These are phyloP conservation scores for Pneumocystis sp. DNA, from an alignment of 1,139 yeast genomes.

Conservation along the genomic window DNA sequence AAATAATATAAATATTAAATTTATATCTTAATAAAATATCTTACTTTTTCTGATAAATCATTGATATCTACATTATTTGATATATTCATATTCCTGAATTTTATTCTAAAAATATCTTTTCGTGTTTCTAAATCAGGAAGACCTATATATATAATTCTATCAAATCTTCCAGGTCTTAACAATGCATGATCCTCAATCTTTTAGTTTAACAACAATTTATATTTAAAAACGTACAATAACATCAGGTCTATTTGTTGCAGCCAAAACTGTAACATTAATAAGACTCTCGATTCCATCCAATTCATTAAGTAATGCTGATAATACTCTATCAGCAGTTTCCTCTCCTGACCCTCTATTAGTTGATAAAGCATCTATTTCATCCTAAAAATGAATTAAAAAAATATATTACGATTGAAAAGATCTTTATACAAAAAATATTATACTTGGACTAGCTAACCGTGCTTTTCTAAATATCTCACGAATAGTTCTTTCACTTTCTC, in stretches of 20 bases:
- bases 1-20: neutral
- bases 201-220: conserved; percentile 33
- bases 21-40: neutral
- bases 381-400: neutral
- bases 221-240: neutral
- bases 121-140: conserved; percentile 65
- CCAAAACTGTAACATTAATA: conserved; percentile 90
- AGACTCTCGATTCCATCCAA: conserved; percentile 99
- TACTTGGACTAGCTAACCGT: conserved; percentile 86
- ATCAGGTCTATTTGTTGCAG: conserved; percentile 65
- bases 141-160: conserved; percentile 79
- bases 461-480: conserved; percentile 90
- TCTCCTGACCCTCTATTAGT: conserved; percentile 97
- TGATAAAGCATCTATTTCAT: neutral
- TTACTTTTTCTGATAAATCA: conserved; percentile 34
- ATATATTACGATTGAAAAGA: conserved; percentile 87
- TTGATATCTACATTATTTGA: conserved; percentile 38
- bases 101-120: conserved; percentile 52
- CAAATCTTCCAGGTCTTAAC: conserved; percentile 88
- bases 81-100: conserved; percentile 29
- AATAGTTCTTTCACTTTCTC: conserved; percentile 92
- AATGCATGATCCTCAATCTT: conserved; percentile 78
- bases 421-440: conserved; percentile 86
- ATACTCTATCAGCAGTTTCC: conserved; percentile 82
- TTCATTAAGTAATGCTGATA: conserved; percentile 89